phyloP scores from a whole-genome alignment of 139 green algal species.

The Tetraselmis chui region DNA sequence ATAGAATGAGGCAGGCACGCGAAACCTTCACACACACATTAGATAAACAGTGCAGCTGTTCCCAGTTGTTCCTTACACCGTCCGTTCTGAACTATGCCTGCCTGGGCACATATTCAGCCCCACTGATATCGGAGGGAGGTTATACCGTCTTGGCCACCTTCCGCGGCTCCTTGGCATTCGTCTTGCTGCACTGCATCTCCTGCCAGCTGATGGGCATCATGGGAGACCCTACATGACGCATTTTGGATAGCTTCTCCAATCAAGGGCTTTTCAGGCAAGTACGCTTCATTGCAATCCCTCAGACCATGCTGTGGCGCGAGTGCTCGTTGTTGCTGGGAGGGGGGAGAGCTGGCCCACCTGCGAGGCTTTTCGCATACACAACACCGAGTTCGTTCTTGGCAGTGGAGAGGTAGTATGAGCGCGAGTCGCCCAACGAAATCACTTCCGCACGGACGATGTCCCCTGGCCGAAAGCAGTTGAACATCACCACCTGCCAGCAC shows the following conservation, averaged over 20 bases:
- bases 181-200: constrained; percentile 78
- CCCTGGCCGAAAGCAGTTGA: constrained; percentile 78
- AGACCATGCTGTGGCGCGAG: no score
- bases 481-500: constrained; percentile 52
- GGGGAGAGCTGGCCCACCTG: constrained; percentile 31
- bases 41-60: no score
- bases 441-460: constrained; percentile 71
- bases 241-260: constrained; percentile 9
- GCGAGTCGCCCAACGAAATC: constrained; percentile 74
- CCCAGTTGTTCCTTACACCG: no score
- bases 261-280: no score
- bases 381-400: constrained; percentile 85
- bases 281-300: no score
- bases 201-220: constrained; percentile 74
- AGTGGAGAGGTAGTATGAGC: constrained; percentile 85
- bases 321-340: no score
- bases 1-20: no score
- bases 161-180: constrained; percentile 52
- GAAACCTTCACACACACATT: no score
- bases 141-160: constrained; percentile 70
- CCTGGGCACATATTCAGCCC: no score
- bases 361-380: constrained; percentile 69
- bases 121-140: background rate
- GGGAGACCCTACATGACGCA: constrained; percentile 31
- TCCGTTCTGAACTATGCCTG: no score